Percentiles rank a stretch among this genome's conserved stretches.
Evolutionary conservation across 495 filamentous ascomycete genomes (phyloP).

Genomic region (Neurospora cerealis): DNA sequence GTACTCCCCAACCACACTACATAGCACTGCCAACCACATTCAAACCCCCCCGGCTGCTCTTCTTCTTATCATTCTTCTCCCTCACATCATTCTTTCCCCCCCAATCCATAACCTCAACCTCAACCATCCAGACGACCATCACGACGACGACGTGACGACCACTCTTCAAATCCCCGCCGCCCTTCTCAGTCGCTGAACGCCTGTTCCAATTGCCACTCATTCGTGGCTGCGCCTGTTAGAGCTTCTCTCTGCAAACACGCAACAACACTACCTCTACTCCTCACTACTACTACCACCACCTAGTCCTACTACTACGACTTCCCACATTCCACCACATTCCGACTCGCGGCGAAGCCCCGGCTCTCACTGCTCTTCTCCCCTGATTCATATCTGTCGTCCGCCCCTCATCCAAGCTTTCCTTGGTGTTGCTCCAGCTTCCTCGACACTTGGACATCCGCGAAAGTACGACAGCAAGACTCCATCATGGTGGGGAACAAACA

Average conservation of each 20-base stretch:
- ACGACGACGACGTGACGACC: not conserved
- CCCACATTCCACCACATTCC: not conserved
- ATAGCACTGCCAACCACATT: not conserved
- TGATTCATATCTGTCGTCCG: not conserved
- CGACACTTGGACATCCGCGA: slow-evolving; percentile 3
- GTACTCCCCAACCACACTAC: not conserved
- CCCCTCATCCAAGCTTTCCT: slow-evolving; percentile 5
- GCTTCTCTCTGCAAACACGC: not conserved
- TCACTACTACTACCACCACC: not conserved
- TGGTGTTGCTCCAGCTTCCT: slow-evolving; percentile 1
- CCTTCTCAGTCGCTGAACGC: not conserved
- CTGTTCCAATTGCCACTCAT: not conserved
- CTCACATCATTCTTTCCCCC: not conserved
- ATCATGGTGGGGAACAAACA: slow-evolving; percentile 58
- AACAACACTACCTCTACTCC: not conserved
- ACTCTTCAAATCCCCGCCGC: not conserved
- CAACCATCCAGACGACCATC: not conserved
- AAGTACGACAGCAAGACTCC: slow-evolving; percentile 6
- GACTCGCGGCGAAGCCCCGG: not conserved
- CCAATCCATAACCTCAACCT: not conserved
- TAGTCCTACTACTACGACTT: not conserved
- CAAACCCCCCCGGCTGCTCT: not conserved
- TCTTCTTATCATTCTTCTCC: not conserved
- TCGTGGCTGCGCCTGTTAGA: not conserved
- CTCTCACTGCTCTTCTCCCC: not conserved